phyloP scores from a whole-genome alignment of 2,329 filamentous ascomycete species.

The Microdochium trichocladiopsis region DNA sequence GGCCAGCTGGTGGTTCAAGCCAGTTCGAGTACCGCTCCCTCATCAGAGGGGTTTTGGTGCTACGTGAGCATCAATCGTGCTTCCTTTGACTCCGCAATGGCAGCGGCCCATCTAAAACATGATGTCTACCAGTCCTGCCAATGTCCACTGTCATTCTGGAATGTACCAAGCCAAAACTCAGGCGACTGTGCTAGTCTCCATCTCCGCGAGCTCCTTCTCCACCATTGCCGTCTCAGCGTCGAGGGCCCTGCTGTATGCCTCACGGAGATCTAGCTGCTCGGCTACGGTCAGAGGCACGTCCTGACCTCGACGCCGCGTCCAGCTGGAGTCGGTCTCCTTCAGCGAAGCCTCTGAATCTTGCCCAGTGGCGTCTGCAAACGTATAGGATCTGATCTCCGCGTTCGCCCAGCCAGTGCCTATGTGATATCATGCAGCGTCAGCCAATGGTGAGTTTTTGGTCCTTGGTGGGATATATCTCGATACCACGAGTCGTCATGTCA shows the following conservation, averaged over 20 bases:
- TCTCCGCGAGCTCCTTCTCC: neutral
- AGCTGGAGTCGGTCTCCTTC: constrained; percentile 39
- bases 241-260: neutral
- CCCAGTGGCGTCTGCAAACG: constrained; percentile 47
- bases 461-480: neutral
- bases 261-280: neutral
- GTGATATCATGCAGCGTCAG: neutral
- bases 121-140: too few relatives aligned
- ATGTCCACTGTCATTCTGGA: too few relatives aligned
- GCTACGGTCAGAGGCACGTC: neutral
- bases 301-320: too few relatives aligned
- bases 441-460: neutral
- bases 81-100: too few relatives aligned
- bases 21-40: too few relatives aligned
- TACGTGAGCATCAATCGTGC: too few relatives aligned
- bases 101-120: too few relatives aligned
- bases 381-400: constrained; percentile 63
- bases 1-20: too few relatives aligned
- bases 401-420: constrained; percentile 68
- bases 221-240: neutral
- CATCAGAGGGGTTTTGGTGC: too few relatives aligned
- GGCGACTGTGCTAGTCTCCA: too few relatives aligned
- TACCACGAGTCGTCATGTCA: neutral
- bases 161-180: too few relatives aligned
- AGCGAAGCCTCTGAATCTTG: constrained; percentile 39